Evolutionary conservation across 805 yeast species (phyloP).

Genomic region (Teunomyces pallodes): DNA sequence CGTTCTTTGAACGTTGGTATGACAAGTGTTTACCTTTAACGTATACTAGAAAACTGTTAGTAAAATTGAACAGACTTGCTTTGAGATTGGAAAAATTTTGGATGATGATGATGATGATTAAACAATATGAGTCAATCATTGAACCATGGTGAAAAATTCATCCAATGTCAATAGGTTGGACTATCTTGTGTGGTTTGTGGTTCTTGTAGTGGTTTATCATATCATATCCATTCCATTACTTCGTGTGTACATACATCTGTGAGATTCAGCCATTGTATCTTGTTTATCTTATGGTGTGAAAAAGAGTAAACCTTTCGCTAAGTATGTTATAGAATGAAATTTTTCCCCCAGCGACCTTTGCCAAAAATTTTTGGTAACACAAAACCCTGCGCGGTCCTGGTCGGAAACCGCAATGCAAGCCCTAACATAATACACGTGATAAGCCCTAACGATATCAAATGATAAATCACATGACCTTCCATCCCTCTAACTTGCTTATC

Average conservation of each 20-base stretch:
- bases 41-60: conserved; percentile 69
- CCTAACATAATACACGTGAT: conserved; percentile 16
- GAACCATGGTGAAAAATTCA: too few species aligned
- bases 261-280: conserved; percentile 87
- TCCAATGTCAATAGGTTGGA: too few species aligned
- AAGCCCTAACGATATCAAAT: conserved; percentile 11
- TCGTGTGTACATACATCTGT: conserved; percentile 77
- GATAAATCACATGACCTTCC: not conserved
- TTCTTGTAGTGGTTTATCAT: too few species aligned
- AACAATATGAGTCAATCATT: not conserved
- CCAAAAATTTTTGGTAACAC: conserved; percentile 3
- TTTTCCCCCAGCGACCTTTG: conserved; percentile 3
- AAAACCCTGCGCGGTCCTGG: not conserved
- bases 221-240: not conserved
- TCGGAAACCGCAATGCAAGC: conserved; percentile 7
- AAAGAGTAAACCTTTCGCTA: conserved; percentile 4
- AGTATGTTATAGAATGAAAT: conserved; percentile 3
- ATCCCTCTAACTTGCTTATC: not conserved
- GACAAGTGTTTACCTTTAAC: conserved; percentile 99
- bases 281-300: conserved; percentile 12
- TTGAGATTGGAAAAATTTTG: not conserved
- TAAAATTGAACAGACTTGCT: conserved; percentile 11
- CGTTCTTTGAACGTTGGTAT: conserved; percentile 99
- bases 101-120: not conserved
- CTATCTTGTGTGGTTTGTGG: too few species aligned